phyloP scores from a whole-genome alignment of 345 rosid species.

The Pugionium dolabratum region DNA sequence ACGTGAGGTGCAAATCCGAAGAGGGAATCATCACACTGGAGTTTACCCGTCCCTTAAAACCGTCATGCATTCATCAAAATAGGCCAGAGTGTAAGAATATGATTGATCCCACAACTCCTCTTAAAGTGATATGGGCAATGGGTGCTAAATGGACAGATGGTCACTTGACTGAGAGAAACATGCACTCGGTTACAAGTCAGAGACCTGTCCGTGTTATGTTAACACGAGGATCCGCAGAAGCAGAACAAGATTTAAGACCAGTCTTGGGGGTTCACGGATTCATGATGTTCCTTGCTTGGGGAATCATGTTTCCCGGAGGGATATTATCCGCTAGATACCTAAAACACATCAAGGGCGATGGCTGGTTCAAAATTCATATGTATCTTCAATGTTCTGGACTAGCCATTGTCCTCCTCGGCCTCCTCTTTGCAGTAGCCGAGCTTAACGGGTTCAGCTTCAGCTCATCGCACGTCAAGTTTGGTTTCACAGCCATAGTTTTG shows the following conservation, averaged over 20 bases:
- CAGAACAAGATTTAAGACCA: constrained; percentile 87
- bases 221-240: constrained; percentile 84
- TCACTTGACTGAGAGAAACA: constrained; percentile 74
- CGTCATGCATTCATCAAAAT: constrained; percentile 53
- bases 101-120: constrained; percentile 91
- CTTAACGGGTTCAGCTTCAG: constrained; percentile 70
- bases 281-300: constrained; percentile 99
- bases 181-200: constrained; percentile 90
- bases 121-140: constrained; percentile 92
- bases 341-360: constrained; percentile 91
- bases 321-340: constrained; percentile 83
- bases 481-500: constrained; percentile 68
- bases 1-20: constrained; percentile 85
- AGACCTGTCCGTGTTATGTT: constrained; percentile 82
- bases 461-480: constrained; percentile 81
- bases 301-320: constrained; percentile 91
- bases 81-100: constrained; percentile 75
- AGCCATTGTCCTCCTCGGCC: constrained; percentile 77
- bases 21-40: constrained; percentile 91
- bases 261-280: constrained; percentile 96
- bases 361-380: constrained; percentile 90
- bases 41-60: constrained; percentile 77
- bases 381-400: constrained; percentile 89
- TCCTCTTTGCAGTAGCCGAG: constrained; percentile 92
- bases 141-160: constrained; percentile 82